phyloP scores from a whole-genome alignment of 306 rosid genomes.

The Cotoneaster glaucophyllus region DNA sequence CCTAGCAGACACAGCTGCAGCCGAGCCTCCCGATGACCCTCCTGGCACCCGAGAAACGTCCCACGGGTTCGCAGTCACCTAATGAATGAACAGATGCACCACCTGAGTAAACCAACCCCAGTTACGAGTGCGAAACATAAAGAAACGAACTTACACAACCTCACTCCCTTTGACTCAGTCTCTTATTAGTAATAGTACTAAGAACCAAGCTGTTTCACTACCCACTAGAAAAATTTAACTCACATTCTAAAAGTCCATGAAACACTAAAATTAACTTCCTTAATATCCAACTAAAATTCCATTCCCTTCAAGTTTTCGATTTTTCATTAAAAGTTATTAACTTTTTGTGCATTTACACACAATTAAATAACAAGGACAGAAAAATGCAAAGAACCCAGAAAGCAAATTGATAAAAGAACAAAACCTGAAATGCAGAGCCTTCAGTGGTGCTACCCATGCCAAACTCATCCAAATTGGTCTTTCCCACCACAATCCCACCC shows the following conservation, averaged over 20 bases:
- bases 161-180: background rate
- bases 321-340: background rate
- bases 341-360: background rate
- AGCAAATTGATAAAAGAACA: background rate
- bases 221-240: background rate
- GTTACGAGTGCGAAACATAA: constrained; percentile 38
- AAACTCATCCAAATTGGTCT: constrained; percentile 93
- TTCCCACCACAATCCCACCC: constrained; percentile 83
- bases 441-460: constrained; percentile 99
- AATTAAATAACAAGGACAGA: background rate
- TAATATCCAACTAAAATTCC: background rate
- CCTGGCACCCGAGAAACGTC: constrained; percentile 92
- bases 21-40: constrained; percentile 97
- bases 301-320: background rate
- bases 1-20: constrained; percentile 95
- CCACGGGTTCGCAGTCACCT: constrained; percentile 99
- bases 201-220: background rate
- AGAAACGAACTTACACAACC: background rate
- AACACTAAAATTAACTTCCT: background rate
- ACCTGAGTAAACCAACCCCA: constrained; percentile 81
- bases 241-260: background rate
- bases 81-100: constrained; percentile 76
- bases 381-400: background rate
- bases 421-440: constrained; percentile 89
- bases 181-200: background rate